Evolutionary conservation across 2,329 filamentous ascomycete genomes (phyloP), one percentile per base, ranked within the genome.

Genomic region (Amesomyces nigricolor): DNA sequence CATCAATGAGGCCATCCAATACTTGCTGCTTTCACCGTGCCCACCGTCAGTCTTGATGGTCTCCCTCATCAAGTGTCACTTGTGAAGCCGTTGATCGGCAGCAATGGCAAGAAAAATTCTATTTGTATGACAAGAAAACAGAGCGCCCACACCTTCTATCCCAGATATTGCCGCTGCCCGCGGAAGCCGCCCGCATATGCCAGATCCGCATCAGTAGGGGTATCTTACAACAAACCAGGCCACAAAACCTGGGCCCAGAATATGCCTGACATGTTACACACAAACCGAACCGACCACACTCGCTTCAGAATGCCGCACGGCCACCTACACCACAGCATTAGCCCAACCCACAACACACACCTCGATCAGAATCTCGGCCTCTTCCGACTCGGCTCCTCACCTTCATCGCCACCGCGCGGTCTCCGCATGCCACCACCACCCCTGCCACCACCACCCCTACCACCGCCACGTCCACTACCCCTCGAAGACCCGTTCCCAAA

Each of bases 361-460:
- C 29, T 7, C 3, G 16, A 26, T 51, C 52, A 57, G 39, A 51
- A 4, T 30, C 53, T 55, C 30, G 56, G 51, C 48, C 56, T 47
- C 54, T 61, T 61, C 39, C 46, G 56, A 11, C 47, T 54, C 8
- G 55, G 59, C 43, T 59, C 57, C 44, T 56, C 55, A 51, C 51
- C 43, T 19, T 30, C 51, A 39, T 29, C 45, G 19, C 17, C 7
- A 14, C 29, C 16, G 7, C 53, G 26, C 4, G 19, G 30, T 14
- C 38, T 30, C n/a, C 39, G 13, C 13, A 26, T 13, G 14, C 16
- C 19, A 5, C 43, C 35, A 13, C 22, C n/a, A 17, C 50, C 50
- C 19, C 50, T 17, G 42, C 32, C 32, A 14, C n/a, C 14, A 22
- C 26, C 35, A 14, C 44, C 35, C 11, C 32, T n/a, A 42, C 39